phyloP scores from a whole-genome alignment of 129 eudicot genomes.

The Oenanthe sinensis region DNA sequence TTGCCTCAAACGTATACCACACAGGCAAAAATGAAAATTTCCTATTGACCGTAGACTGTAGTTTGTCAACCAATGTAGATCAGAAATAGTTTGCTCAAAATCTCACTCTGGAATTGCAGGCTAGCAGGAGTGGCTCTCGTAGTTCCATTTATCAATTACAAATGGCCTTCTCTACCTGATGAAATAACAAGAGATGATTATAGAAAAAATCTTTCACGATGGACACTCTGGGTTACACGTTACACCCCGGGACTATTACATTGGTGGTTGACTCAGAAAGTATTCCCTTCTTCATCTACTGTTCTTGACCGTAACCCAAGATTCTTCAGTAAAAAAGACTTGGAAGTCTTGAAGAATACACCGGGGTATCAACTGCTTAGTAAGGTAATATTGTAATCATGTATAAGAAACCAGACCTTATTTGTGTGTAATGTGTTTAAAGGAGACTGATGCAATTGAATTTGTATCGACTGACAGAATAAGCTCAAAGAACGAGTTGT shows the following conservation, averaged over 20 bases:
- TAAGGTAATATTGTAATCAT: conserved; percentile 40
- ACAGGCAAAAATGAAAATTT: conserved; percentile 42
- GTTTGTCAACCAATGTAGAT: background rate
- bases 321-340: conserved; percentile 61
- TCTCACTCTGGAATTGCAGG: conserved; percentile 29
- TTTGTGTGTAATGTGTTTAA: background rate
- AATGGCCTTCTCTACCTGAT: conserved; percentile 78
- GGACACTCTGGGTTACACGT: conserved; percentile 38
- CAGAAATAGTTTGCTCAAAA: background rate
- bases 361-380: conserved; percentile 90
- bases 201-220: conserved; percentile 51
- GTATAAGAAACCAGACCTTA: background rate
- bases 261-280: conserved; percentile 92
- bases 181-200: conserved; percentile 67
- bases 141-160: conserved; percentile 69
- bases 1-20: conserved; percentile 75
- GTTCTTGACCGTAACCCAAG: conserved; percentile 76
- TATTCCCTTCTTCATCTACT: conserved; percentile 74
- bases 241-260: conserved; percentile 71
- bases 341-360: conserved; percentile 73
- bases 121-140: conserved; percentile 80
- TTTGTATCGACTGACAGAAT: conserved; percentile 40
- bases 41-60: background rate
- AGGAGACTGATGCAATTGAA: background rate
- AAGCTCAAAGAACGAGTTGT: conserved; percentile 44